phyloP scores from a whole-genome alignment of 2,329 filamentous ascomycete genomes.

The Botryotinia convoluta region DNA sequence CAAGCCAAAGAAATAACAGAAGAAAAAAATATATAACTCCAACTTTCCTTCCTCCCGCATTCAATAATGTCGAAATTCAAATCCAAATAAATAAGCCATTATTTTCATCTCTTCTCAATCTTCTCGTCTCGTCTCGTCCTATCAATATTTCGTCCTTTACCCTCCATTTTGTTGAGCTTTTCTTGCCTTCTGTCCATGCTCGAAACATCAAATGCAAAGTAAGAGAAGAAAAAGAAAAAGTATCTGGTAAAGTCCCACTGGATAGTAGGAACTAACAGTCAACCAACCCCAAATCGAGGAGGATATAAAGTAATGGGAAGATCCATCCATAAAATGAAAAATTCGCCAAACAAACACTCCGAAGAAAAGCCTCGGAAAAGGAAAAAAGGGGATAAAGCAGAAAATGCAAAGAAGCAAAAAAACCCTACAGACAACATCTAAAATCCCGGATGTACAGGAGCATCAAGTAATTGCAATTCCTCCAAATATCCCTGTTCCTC shows the following conservation, averaged over 20 bases:
- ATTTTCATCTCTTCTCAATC: not conserved
- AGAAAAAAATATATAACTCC: not conserved
- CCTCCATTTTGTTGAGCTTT: not conserved
- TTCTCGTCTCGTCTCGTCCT: not conserved
- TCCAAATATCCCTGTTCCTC: slow-evolving; percentile 38
- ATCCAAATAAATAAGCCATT: not conserved
- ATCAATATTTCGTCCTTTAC: not conserved
- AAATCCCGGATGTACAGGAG: not conserved
- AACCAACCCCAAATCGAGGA: not conserved
- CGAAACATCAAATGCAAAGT: not conserved
- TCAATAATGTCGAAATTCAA: not conserved
- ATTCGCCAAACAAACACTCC: not conserved
- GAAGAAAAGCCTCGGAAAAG: not conserved
- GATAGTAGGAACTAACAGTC: not conserved
- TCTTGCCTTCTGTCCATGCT: not conserved
- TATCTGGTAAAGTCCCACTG: not conserved
- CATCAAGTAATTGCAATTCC: slow-evolving; percentile 33
- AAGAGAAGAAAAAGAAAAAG: not conserved
- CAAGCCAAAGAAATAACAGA: not conserved
- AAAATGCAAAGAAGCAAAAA: not conserved
- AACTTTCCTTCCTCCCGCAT: not conserved
- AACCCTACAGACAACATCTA: not conserved
- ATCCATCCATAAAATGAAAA: not conserved
- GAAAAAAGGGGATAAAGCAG: not conserved
- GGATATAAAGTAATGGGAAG: not conserved